A percentile compares a stretch with the other conserved stretches of the same genome.
These are phyloP conservation scores for Barbarea vulgaris DNA, from an alignment of 345 rosid genomes.

Conservation along the genomic window DNA sequence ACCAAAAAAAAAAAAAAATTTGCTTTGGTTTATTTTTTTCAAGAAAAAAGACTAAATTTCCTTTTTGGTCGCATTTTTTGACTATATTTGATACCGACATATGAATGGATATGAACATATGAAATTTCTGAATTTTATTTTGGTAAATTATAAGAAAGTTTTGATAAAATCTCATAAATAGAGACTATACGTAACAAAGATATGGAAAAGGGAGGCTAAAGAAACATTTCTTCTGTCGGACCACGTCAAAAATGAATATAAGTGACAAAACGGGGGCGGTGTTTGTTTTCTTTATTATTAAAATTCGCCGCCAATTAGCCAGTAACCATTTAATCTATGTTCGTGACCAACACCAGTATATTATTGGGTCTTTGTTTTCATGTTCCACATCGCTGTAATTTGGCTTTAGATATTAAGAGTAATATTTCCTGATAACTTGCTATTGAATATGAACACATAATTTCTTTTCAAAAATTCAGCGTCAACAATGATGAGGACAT, in stretches of 20 bases:
- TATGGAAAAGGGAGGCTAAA: background rate
- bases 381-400: background rate
- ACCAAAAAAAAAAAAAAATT: too few species aligned
- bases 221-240: slow-evolving; percentile 22
- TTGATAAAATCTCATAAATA: background rate
- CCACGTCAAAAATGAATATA: slow-evolving; percentile 19
- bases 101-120: too few species aligned
- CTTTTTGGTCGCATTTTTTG: background rate
- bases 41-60: background rate
- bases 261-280: slow-evolving; percentile 15
- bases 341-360: slow-evolving; percentile 4
- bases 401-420: background rate
- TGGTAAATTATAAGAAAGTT: background rate
- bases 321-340: slow-evolving; percentile 13
- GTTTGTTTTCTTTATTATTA: background rate
- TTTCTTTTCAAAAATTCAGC: too few species aligned
- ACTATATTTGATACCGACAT: background rate
- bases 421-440: background rate
- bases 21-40: background rate
- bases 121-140: background rate
- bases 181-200: background rate
- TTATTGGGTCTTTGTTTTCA: background rate
- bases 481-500: too few species aligned
- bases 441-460: background rate
- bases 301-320: slow-evolving; percentile 11